A percentile compares a stretch with the other conserved stretches of the same genome.
Evolutionary conservation across 2,329 filamentous ascomycete species (phyloP).

Genomic region (Penicillium hesseltinei): DNA sequence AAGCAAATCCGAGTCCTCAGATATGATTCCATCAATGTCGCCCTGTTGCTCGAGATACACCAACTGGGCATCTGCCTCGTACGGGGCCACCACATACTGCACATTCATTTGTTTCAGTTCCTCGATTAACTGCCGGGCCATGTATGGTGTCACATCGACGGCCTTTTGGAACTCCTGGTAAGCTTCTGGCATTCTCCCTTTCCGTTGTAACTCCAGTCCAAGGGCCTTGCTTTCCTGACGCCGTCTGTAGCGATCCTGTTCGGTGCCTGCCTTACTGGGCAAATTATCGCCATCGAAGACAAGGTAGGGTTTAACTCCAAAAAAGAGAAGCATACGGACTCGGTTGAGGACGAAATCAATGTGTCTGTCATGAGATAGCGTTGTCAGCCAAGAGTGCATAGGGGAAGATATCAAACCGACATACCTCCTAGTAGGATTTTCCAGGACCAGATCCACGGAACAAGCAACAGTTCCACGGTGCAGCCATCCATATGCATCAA

Average conservation of each 20-base stretch:
- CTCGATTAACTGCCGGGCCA: constrained; percentile 89
- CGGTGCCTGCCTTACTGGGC: constrained; percentile 87
- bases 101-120: constrained; percentile 78
- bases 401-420: constrained; percentile 20
- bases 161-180: constrained; percentile 88
- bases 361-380: constrained; percentile 57
- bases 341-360: constrained; percentile 87
- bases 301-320: constrained; percentile 88
- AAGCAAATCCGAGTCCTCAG: constrained; percentile 92
- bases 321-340: constrained; percentile 90
- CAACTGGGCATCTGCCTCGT: constrained; percentile 96
- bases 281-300: constrained; percentile 96
- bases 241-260: constrained; percentile 70
- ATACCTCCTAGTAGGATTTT: constrained; percentile 82
- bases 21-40: constrained; percentile 81
- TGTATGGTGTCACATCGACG: constrained; percentile 91
- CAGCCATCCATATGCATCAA: constrained; percentile 97
- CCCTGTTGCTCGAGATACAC: constrained; percentile 88
- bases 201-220: constrained; percentile 75
- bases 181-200: constrained; percentile 77
- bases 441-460: constrained; percentile 84
- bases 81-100: constrained; percentile 89
- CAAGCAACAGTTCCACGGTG: constrained; percentile 89
- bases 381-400: neutral
- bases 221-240: constrained; percentile 73